Evolutionary conservation across 2,329 filamentous ascomycete species (phyloP), one percentile per base, ranked within the genome.

Genomic region (Beauveria brongniartii): DNA sequence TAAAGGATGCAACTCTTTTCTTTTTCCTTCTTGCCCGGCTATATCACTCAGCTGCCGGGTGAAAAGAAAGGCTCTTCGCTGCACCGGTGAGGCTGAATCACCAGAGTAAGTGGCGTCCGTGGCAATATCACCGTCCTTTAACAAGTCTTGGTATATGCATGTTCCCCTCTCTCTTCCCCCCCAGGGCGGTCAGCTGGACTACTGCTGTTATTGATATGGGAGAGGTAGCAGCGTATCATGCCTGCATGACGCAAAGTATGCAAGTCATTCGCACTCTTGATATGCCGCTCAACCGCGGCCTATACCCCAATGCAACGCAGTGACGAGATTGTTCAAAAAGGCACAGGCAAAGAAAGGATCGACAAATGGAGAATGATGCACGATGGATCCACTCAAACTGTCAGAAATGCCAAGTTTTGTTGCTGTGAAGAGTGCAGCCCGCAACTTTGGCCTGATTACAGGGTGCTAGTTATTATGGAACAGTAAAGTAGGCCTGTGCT

Each of bases 61-160:
- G 48, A 37, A 30, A 34, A 40, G 12, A 44, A 5, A 40, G 4
- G 9, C 4, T 9, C 40, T 41, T 41, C 10, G 6, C 20, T 20
- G 46, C 30, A 30, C 44, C 46, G 55, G 44, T 57, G 55, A 57
- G 44, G 34, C 44, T 50, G 44, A 50, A 50, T 57, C 46, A 41
- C 44, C 18, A 5, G 9, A 26, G 8, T 28, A 26, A 20, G 55
- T 57, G 55, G 44, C 44, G 44, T 50, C 28, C 44, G 55, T n/a
- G 14, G 26, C n/a, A 57, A 24, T 50, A 44, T 37, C 20, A 18
- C 22, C 20, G 55, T 28, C 46, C 20, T 41, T 41, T 41, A 50
- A 50, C 43, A 47, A 14, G 22, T 41, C 24, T 55, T 34, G 24
- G 40, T 26, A 30, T 16, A 22, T 50, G 44, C 30, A 28, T 28